Base-by-base conservation (phyloP, 257 asterid genomes). In the Solanum medicagineum region DNA sequence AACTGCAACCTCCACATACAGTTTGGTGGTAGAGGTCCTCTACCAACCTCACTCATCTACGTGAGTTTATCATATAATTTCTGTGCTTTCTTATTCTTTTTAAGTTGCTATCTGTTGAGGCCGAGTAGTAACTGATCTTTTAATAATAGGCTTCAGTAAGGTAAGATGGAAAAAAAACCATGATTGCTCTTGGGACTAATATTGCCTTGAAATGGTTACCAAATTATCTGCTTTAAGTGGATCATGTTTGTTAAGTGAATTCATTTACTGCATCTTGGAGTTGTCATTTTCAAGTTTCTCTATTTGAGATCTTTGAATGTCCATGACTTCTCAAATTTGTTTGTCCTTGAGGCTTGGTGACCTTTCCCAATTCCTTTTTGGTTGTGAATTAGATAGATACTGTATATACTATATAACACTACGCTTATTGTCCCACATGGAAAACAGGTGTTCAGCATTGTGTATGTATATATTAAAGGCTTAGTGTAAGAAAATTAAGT, bases 321-420 rank as follows among this genome's bases (percentile, higher is more conserved):
- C 45, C 63, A 8, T 77, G 63, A 15, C 63, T 77, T 75, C 22
- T 53, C 63, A 77, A 51, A 77, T 77, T n/a, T 42, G 54, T 62
- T 79, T 59, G 71, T 54, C 85, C 55, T 13, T 55, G 83, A 90
- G 86, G 32, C 71, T 32, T 80, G 55, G 29, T 86, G 66, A 40
- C 12, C 82, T 70, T 10, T 16, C 22, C 20, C 49, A 36, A 9
- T 69, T n/a, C 16, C 15, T 22, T 44, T 77, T 77, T 77, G 82
- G 83, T 77, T 69, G 26, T 69, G 26, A 65, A 24, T 16, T 8
- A 32, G 51, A 40, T 69, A 10, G 74, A 7, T 66, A 66, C 24
- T 68, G 20, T 36, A 17, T 68, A 68, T 68, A 68, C 10, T 36
- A 17, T 68, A 68, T 68, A 68, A 32, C 36, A 16, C 77, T 16